These are phyloP conservation scores for Coemansia erecta DNA, from an alignment of 192 early-diverging fungal species.

Conservation along the genomic window DNA sequence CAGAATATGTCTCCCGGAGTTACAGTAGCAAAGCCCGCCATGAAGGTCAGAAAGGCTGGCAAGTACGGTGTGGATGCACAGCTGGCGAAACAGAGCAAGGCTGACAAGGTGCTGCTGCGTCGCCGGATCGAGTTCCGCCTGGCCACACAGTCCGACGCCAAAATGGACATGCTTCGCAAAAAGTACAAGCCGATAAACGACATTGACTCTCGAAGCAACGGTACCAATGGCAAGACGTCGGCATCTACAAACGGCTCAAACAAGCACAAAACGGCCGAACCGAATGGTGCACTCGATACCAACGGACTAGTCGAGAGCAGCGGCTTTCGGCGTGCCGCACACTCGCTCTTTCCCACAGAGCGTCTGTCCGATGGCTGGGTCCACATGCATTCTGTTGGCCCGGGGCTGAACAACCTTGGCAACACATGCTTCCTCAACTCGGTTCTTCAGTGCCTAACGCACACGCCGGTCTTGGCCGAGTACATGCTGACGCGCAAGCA, in stretches of 20 bases:
- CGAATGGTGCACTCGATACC: constrained; percentile 6
- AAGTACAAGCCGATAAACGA: constrained; percentile 66
- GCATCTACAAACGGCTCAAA: not conserved
- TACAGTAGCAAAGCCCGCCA: constrained; percentile 7
- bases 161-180: constrained; percentile 61
- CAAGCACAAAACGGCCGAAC: not conserved
- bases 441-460: constrained; percentile 72
- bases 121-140: constrained; percentile 65
- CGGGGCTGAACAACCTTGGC: constrained; percentile 68
- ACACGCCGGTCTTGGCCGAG: constrained; percentile 71
- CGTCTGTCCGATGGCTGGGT: constrained; percentile 59
- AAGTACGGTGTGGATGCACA: constrained; percentile 36
- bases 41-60: constrained; percentile 5
- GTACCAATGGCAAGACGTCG: not conserved
- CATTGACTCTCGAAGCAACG: not conserved
- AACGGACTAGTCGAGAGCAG: constrained; percentile 55
- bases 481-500: constrained; percentile 63
- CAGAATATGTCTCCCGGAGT: constrained; percentile 32
- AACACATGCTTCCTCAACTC: constrained; percentile 85
- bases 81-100: constrained; percentile 46
- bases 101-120: constrained; percentile 43
- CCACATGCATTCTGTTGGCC: constrained; percentile 58
- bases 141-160: constrained; percentile 57
- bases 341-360: constrained; percentile 60
- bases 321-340: constrained; percentile 61